phyloP scores from a whole-genome alignment of 768 basidiomycete species.

The Lentinula guzmanii region DNA sequence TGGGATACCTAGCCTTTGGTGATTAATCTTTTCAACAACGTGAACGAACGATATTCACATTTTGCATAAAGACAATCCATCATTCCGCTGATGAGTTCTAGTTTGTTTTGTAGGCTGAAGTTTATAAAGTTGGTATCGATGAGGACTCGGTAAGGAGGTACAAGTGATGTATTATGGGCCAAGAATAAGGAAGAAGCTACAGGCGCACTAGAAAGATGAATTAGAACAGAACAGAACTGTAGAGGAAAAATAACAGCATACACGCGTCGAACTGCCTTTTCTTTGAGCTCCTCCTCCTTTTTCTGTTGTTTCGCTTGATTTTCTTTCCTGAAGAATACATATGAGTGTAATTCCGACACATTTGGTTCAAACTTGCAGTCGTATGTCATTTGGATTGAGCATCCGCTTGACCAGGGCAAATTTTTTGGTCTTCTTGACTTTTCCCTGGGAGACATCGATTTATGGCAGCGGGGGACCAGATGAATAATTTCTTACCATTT shows the following conservation, averaged over 20 bases:
- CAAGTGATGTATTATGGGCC: slow-evolving; percentile 91
- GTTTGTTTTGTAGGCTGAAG: slow-evolving; percentile 95
- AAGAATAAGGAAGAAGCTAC: slow-evolving; percentile 91
- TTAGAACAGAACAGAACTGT: slow-evolving; percentile 2
- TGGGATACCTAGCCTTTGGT: slow-evolving; percentile 69
- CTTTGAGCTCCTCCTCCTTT: slow-evolving; percentile 77
- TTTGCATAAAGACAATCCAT: slow-evolving; percentile 99
- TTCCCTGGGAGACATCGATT: slow-evolving; percentile 48
- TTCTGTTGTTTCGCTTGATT: slow-evolving; percentile 87
- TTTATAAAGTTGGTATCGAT: slow-evolving; percentile 99
- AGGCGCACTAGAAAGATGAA: slow-evolving; percentile 51
- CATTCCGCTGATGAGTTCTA: slow-evolving; percentile 96
- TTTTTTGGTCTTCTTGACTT: slow-evolving; percentile 90
- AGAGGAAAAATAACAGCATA: slow-evolving; percentile 29
- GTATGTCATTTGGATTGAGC: slow-evolving; percentile 88
- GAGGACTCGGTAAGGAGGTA: slow-evolving; percentile 93
- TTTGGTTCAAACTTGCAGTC: slow-evolving; percentile 54
- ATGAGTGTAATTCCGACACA: background rate
- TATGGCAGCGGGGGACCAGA: background rate
- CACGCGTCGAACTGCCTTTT: slow-evolving; percentile 73
- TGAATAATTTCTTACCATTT: background rate
- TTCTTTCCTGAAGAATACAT: slow-evolving; percentile 63
- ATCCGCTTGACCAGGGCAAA: slow-evolving; percentile 93
- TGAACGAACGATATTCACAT: slow-evolving; percentile 40
- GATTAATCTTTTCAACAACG: slow-evolving; percentile 8